phyloP scores from a whole-genome alignment of 306 rosid genomes.

The Malus sieversii region DNA sequence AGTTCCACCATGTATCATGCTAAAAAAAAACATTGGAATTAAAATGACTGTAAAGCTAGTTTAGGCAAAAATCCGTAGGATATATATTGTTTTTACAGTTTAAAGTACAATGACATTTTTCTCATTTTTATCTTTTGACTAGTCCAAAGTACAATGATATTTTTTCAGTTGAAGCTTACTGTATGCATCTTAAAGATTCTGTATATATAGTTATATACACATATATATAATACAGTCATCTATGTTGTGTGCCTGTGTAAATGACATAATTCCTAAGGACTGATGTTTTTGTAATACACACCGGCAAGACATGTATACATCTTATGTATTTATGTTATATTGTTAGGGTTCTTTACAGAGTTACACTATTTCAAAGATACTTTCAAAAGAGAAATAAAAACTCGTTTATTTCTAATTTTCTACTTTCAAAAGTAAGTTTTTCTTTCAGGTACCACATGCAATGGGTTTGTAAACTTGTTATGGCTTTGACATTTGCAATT shows the following conservation, averaged over 20 bases:
- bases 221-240: too few relatives aligned
- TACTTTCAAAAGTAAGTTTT: not conserved
- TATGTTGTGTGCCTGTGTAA: too few relatives aligned
- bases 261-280: too few relatives aligned
- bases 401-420: not conserved
- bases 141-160: not conserved
- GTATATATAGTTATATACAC: too few relatives aligned
- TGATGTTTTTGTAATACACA: too few relatives aligned
- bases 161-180: too few relatives aligned
- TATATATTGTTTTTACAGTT: not conserved
- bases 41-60: not conserved
- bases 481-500: not conserved
- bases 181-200: too few relatives aligned
- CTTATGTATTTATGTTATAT: not conserved
- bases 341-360: not conserved
- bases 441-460: not conserved
- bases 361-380: not conserved
- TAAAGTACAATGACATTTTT: not conserved
- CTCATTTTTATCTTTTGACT: not conserved
- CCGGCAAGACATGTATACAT: not conserved
- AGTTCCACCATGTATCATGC: not conserved
- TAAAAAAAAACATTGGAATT: not conserved
- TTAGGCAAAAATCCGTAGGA: not conserved
- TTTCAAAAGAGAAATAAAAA: not conserved
- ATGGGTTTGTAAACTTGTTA: not conserved